Evolutionary conservation across 257 asterid genomes (phyloP), one percentile per base, ranked within the genome.

Genomic region (Nicotiana tomentosiformis): DNA sequence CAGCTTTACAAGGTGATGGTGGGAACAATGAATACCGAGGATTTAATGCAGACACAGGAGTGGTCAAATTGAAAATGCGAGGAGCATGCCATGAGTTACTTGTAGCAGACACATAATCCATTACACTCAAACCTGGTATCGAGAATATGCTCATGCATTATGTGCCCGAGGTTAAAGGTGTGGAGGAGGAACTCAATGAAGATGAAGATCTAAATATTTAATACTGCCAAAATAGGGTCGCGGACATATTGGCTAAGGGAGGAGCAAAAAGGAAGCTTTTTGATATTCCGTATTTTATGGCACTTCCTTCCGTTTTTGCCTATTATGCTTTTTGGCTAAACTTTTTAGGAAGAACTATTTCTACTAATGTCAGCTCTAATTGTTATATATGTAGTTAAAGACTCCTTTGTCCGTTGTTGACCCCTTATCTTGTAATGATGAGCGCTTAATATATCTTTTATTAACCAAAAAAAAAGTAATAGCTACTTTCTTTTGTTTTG

Each of bases 71-170:
- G 82, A 90, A 91, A 83, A 93, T 95, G 98, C 98, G 92, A 85
- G 98, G 98, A 77, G 98, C 98, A 30, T 95, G 23, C 23, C 23
- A 20, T 20, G 23, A 20, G 23, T 20, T 20, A 0, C 23, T 20
- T 20, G 23, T 20, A 20, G 23, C 23, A 20, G 23, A 20, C 23
- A 20, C 23, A 20, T 20, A 20, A 20, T 20, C 23, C 23, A 20
- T 20, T 20, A 30, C 33, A 30, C 33, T 30, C 33, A 30, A 30
- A 30, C 33, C 33, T 30, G 33, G 98, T 64, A 95, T 95, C 32
- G 98, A 95, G 88, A 95, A 95, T 82, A 95, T 95, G 98, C 88
- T 95, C 77, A 95, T 95, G 98, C 98, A 96, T 83, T 96, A 96
- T 78, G 96, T 96, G 33, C 93, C 99, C 0, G 99, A 94, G 88